Base-by-base conservation (phyloP, 495 filamentous ascomycete genomes). In the Peziza echinospora region DNA sequence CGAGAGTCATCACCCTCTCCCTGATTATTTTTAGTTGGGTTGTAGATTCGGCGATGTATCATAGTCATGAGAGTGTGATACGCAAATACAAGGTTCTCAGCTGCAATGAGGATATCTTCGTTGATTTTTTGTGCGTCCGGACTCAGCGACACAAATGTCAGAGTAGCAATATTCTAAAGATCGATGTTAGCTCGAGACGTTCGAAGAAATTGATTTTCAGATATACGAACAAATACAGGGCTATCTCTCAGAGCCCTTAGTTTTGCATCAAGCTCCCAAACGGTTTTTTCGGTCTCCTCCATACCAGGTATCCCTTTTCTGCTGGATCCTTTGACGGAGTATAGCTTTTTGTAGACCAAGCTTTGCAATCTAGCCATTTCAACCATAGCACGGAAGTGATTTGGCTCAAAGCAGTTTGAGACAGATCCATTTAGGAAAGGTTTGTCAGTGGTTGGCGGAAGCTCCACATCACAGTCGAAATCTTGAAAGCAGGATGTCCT, bases 401-500 rank as follows among this genome's bases (percentile, higher is more conserved):
- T 17, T 7, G 30, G 30, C 1, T 37, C 13, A 6, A 37, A 37
- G 30, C 30, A 37, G 13, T 11, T 17, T 17, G 19, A 13, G 3
- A 37, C 30, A 11, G 19, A 13, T 2, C 19, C 30, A 13, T 11
- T 11, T 25, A 48, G 48, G 7, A 47, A 47, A 9, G 17, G 48
- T 0, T 39, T 24, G 24, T 44, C 56, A n/a, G 50, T 37, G 30
- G 30, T 13, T 37, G 13, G 13, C 3, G 30, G 30, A 37, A 37
- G 30, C 30, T 37, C 30, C 30, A 37, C 30, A 37, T 37, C 30
- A 37, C 30, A 37, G 30, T 59, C 56, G 43, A 52, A 59, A 24
- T 59, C 56, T 8, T 55, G 56, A 21, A 59, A 55, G 28, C 56
- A 55, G 17, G 55, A 51, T 1, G 55, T 47, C 13, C 56, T 55